Evolutionary conservation across 768 basidiomycete genomes (phyloP), one percentile per base, ranked within the genome.

Genomic region (Asterophora parasitica): DNA sequence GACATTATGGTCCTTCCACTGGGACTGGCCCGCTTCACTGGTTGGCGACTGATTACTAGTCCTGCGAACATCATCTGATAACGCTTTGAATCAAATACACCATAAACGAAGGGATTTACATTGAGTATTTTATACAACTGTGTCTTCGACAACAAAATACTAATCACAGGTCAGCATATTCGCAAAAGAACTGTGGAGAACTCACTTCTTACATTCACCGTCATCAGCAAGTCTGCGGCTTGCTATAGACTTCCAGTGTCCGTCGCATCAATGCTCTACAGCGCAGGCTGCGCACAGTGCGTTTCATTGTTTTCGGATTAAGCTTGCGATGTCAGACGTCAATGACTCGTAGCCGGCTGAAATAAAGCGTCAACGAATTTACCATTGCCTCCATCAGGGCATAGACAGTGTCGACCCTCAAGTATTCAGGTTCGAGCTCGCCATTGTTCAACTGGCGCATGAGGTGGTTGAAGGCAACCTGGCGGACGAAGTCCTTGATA

Each of bases 261-360:
- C 52, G 46, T 23, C 49, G 49, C 42, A 45, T 52, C 42, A 48
- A 33, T 1, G 48, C 53, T 46, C 49, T 51, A 46, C 59, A 62
- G 51, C 61, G 56, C 47, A 51, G 54, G 48, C 50, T 52, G 36
- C 47, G 35, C 15, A 48, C 51, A 30, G 55, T 53, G 32, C 55
- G 51, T 50, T 55, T 55, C 50, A 54, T 46, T 36, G 45, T 56
- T 49, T 46, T 50, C 2, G 54, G 54, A 28, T 51, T 51, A 34
- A 51, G 48, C 54, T 55, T 46, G 13, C 9, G 3, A 27, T 42
- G 11, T 23, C 10, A 42, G 28, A n/a, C 2, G n/a, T 28, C 6
- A 11, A 28, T 4, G 16, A 5, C 8, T 15, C n/a, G 35, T 16
- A 34, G 15, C 12, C 33, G 8, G 33, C 7, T 12, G 5, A 17